Conservation (phyloP, 1,284 basidiomycete species). For the Singerocomus inundabilis region DNA sequence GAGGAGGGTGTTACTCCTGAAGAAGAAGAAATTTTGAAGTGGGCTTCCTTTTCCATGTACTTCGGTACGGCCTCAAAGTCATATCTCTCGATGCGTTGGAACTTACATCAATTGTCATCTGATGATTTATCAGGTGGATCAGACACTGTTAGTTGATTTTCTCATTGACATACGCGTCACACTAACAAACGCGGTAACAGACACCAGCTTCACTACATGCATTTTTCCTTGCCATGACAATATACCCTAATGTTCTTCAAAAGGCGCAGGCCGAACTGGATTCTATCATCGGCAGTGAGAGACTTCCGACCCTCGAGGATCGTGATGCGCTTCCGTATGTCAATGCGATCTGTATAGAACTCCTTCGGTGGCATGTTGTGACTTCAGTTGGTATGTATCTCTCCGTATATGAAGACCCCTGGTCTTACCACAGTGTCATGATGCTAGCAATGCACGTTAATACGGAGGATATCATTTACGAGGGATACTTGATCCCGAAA, state of each 20-base stretch:
- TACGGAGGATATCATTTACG: no score
- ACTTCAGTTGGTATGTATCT: constrained; percentile 11
- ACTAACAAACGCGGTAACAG: constrained; percentile 4
- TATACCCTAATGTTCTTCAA: constrained; percentile 11
- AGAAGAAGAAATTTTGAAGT: constrained; percentile 18
- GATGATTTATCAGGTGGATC: constrained; percentile 20
- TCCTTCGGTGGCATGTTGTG: constrained; percentile 19
- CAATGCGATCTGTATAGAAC: constrained; percentile 18
- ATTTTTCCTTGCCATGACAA: constrained; percentile 31
- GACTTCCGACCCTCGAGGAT: constrained; percentile 18
- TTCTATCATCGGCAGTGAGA: constrained; percentile 10
- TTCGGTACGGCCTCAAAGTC: neutral
- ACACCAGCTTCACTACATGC: no score
- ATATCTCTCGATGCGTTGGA: neutral
- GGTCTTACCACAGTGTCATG: constrained; percentile 24
- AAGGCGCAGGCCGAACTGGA: constrained; percentile 21
- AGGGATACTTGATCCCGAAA: no score
- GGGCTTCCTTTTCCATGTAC: no score
- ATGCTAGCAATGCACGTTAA: constrained; percentile 34
- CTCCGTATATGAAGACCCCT: no score
- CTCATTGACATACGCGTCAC: constrained; percentile 13
- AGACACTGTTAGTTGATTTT: constrained; percentile 11
- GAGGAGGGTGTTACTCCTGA: constrained; percentile 7
- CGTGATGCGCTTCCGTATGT: no score
- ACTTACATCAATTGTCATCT: neutral